Conservation (phyloP, 352 stramenopile genomes). For the Phytophthora vignae region DNA sequence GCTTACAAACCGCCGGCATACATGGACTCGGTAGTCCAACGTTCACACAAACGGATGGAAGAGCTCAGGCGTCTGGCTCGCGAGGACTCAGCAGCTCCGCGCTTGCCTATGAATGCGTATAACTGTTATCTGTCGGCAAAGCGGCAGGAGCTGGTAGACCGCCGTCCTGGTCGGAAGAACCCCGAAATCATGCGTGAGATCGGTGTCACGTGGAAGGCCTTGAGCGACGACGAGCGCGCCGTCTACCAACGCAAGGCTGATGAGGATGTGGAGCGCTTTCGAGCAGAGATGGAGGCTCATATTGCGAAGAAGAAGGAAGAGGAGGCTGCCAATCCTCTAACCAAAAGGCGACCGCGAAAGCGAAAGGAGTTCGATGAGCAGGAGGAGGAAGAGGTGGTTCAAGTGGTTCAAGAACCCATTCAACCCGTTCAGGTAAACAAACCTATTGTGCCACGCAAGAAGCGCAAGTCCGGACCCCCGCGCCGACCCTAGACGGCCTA, state of each 20-base stretch:
- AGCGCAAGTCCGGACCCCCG: slow-evolving; percentile 37
- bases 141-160: slow-evolving; percentile 40
- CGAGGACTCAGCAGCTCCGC: slow-evolving; percentile 42
- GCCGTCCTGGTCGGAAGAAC: slow-evolving; percentile 42
- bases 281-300: slow-evolving; percentile 58
- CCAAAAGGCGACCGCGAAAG: slow-evolving; percentile 21
- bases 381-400: background rate
- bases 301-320: slow-evolving; percentile 15
- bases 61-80: slow-evolving; percentile 46
- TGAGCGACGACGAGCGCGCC: slow-evolving; percentile 40
- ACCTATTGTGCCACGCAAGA: slow-evolving; percentile 22
- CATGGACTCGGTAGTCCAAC: slow-evolving; percentile 30
- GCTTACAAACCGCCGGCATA: slow-evolving; percentile 55
- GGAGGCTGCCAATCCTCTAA: background rate
- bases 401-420: background rate
- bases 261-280: slow-evolving; percentile 55
- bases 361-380: slow-evolving; percentile 10
- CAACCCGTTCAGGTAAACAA: slow-evolving; percentile 2
- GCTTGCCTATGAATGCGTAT: slow-evolving; percentile 52
- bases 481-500: slow-evolving; percentile 57
- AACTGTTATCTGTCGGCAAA: slow-evolving; percentile 52
- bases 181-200: slow-evolving; percentile 61
- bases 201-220: slow-evolving; percentile 50
- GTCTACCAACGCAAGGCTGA: slow-evolving; percentile 50
- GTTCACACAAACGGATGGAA: slow-evolving; percentile 39